phyloP scores from a whole-genome alignment of 192 early-diverging fungal species.

The Gigaspora rosea region DNA sequence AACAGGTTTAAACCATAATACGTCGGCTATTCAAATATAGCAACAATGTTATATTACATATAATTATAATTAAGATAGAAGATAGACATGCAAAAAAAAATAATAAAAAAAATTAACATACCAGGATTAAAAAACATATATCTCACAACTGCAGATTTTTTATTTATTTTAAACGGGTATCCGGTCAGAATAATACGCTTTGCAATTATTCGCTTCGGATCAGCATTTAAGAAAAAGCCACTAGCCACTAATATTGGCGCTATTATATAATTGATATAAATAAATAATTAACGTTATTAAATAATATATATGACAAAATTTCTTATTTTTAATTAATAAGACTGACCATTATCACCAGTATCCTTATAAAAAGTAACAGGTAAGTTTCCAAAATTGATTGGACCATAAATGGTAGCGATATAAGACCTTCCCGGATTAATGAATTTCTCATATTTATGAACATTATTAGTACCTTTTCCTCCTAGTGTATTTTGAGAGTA shows the following conservation, averaged over 20 bases:
- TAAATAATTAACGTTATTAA: background rate
- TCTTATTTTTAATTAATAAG: background rate
- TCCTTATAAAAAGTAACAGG: slow-evolving; percentile 85
- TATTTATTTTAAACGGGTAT: slow-evolving; percentile 93
- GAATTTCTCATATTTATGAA: slow-evolving; percentile 96
- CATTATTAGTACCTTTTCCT: slow-evolving; percentile 82
- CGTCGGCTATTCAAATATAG: slow-evolving; percentile 61
- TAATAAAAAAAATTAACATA: slow-evolving; percentile 16
- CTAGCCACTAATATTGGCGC: slow-evolving; percentile 74
- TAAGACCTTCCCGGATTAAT: slow-evolving; percentile 69
- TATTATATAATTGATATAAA: background rate
- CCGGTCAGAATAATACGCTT: slow-evolving; percentile 95
- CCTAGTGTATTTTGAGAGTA: slow-evolving; percentile 86
- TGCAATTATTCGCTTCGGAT: slow-evolving; percentile 86
- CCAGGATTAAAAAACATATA: slow-evolving; percentile 95
- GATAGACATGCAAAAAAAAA: background rate
- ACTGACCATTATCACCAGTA: slow-evolving; percentile 54
- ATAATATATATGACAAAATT: background rate
- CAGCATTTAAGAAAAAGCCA: slow-evolving; percentile 73
- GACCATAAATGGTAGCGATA: slow-evolving; percentile 89
- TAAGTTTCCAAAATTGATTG: slow-evolving; percentile 85
- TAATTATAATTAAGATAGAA: background rate
- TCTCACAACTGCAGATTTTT: slow-evolving; percentile 87
- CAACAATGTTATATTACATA: background rate
- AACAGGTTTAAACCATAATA: slow-evolving; percentile 95